Conservation (phyloP, 345 rosid species). For the Melaleuca quinquenervia region DNA sequence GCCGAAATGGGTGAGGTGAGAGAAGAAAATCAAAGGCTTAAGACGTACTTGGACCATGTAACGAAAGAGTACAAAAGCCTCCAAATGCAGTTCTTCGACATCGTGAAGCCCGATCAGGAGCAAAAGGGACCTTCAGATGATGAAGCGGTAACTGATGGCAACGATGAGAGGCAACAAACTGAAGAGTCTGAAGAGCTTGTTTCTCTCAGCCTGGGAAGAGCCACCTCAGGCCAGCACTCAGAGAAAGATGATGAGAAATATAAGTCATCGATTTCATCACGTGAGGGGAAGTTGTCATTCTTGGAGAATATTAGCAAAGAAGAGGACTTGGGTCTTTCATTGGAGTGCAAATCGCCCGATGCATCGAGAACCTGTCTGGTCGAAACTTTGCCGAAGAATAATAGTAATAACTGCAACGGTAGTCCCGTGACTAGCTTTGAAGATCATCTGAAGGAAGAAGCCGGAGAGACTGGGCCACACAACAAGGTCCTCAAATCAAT, state of each 20-base stretch:
- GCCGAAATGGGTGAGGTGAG: constrained; percentile 62
- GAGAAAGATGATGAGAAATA: constrained; percentile 6
- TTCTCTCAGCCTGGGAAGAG: constrained; percentile 55
- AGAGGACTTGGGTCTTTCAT: constrained; percentile 29
- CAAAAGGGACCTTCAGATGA: background rate
- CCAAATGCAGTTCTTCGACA: constrained; percentile 42
- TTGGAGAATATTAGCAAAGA: constrained; percentile 3
- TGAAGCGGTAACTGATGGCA: background rate
- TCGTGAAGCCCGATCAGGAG: constrained; percentile 25
- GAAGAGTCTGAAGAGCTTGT: constrained; percentile 45
- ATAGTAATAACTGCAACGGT: background rate
- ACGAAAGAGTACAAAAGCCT: constrained; percentile 60
- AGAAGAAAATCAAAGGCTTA: constrained; percentile 74
- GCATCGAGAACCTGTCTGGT: constrained; percentile 8
- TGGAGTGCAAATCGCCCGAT: constrained; percentile 40
- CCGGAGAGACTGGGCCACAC: constrained; percentile 25
- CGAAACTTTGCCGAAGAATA: constrained; percentile 9
- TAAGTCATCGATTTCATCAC: constrained; percentile 6
- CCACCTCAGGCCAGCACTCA: background rate
- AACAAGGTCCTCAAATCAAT: constrained; percentile 20
- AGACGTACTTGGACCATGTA: constrained; percentile 32
- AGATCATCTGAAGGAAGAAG: constrained; percentile 30
- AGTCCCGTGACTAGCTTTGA: constrained; percentile 23
- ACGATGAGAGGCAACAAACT: background rate
- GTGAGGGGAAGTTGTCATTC: constrained; percentile 12